Conservation (phyloP, 2,329 filamentous ascomycete genomes). For the Ilyonectria destructans region DNA sequence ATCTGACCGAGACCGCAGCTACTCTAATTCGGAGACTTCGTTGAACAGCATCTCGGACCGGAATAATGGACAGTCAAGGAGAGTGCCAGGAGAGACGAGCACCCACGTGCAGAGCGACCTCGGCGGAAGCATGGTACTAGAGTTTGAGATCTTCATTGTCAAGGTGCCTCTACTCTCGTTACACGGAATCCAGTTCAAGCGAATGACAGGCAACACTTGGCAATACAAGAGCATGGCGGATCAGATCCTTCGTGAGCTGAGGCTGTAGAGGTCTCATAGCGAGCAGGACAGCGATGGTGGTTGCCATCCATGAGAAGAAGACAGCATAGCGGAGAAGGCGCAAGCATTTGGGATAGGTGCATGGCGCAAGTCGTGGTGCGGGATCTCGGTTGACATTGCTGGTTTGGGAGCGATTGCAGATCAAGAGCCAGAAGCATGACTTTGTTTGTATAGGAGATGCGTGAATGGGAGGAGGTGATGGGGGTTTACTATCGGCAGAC, state of each 20-base stretch:
- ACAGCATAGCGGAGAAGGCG: constrained; percentile 15
- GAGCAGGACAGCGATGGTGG: constrained; percentile 8
- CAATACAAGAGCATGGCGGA: constrained; percentile 99
- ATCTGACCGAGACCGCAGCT: constrained; percentile 49
- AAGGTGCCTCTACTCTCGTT: constrained; percentile 94
- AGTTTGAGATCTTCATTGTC: constrained; percentile 97
- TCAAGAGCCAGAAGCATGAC: constrained; percentile 33
- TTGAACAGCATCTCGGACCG: no score
- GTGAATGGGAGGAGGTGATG: constrained; percentile 28
- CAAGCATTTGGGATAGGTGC: constrained; percentile 38
- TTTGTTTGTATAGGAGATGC: constrained; percentile 44
- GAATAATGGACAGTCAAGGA: constrained; percentile 60
- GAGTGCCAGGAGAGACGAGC: constrained; percentile 87
- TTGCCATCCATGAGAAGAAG: constrained; percentile 1
- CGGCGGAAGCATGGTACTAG: constrained; percentile 85
- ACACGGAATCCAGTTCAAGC: constrained; percentile 98
- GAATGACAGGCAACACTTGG: constrained; percentile 95
- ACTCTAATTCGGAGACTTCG: no score
- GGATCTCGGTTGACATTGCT: constrained; percentile 27
- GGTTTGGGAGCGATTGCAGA: constrained; percentile 26
- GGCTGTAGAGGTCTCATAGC: constrained; percentile 69
- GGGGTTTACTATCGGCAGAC: constrained; percentile 39
- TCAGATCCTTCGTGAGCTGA: constrained; percentile 90
- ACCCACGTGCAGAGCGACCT: constrained; percentile 94
- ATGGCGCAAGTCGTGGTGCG: constrained; percentile 28